Conservation (phyloP, 768 basidiomycete species). For the Stropharia rugosoannulata region DNA sequence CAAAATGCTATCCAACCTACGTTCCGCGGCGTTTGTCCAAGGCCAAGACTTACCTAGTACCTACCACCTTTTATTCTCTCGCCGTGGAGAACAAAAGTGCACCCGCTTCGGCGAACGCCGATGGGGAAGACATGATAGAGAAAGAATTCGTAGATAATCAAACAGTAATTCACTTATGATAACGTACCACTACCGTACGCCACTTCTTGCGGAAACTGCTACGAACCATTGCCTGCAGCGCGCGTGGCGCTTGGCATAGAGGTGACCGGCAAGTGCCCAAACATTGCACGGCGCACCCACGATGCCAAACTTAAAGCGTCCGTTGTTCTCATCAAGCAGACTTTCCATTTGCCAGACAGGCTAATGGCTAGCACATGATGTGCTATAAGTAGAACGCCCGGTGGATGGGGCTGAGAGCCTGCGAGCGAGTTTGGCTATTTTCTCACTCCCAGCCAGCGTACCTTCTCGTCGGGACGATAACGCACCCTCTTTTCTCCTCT, state of each 20-base stretch:
- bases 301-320: conserved; percentile 4
- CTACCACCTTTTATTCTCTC: too few species aligned
- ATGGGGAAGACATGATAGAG: too few species aligned
- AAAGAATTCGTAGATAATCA: too few species aligned
- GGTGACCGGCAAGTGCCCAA: conserved; percentile 4
- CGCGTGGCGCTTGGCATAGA: conserved; percentile 10
- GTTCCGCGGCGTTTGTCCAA: too few species aligned
- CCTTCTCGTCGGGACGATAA: conserved; percentile 21
- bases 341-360: background rate
- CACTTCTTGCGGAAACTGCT: too few species aligned
- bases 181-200: too few species aligned
- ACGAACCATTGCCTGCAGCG: background rate
- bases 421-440: conserved; percentile 16
- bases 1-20: too few species aligned
- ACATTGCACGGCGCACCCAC: conserved; percentile 10
- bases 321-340: conserved; percentile 6
- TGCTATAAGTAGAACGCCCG: conserved; percentile 18
- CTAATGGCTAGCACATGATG: conserved; percentile 11
- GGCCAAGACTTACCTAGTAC: too few species aligned
- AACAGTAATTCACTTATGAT: too few species aligned
- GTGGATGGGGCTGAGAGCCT: conserved; percentile 19
- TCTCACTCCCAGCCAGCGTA: conserved; percentile 18
- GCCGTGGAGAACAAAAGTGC: too few species aligned
- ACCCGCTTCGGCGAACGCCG: too few species aligned
- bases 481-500: conserved; percentile 13